These are phyloP conservation scores for Domatiomyces catenatus DNA, from an alignment of 2,329 filamentous ascomycete species.

Conservation along the genomic window DNA sequence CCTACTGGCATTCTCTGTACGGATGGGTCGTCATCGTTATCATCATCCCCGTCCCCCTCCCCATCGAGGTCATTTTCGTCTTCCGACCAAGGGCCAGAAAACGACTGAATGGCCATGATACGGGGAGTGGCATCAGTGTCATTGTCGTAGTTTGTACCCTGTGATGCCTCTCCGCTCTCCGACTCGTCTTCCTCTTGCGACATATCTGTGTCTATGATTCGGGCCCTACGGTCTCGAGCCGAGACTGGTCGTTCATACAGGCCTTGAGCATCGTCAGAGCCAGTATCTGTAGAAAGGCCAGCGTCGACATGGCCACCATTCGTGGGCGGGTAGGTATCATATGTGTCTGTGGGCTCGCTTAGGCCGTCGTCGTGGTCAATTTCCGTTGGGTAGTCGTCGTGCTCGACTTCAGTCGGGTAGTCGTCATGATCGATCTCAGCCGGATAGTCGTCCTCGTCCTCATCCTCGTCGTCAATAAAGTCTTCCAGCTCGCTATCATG, in stretches of 20 bases:
- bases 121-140: not conserved
- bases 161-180: not conserved
- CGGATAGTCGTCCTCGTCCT: conserved; percentile 9
- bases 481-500: conserved; percentile 12
- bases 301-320: not conserved
- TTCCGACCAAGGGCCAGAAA: not conserved
- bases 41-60: conserved; percentile 1
- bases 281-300: not conserved
- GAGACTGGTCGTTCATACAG: not conserved
- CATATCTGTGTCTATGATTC: not conserved
- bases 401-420: not conserved
- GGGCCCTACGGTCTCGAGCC: not conserved
- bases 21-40: conserved; percentile 1
- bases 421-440: not conserved
- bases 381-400: not conserved
- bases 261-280: not conserved
- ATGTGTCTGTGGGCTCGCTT: not conserved
- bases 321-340: not conserved
- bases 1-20: not conserved
- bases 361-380: not conserved
- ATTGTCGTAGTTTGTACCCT: not conserved
- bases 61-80: not conserved
- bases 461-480: conserved; percentile 12
- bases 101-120: not conserved
- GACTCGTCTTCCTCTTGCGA: not conserved